Evolutionary conservation across 495 filamentous ascomycete genomes (phyloP), one percentile per base, ranked within the genome.

Genomic region (Aspergillus funiculosus): DNA sequence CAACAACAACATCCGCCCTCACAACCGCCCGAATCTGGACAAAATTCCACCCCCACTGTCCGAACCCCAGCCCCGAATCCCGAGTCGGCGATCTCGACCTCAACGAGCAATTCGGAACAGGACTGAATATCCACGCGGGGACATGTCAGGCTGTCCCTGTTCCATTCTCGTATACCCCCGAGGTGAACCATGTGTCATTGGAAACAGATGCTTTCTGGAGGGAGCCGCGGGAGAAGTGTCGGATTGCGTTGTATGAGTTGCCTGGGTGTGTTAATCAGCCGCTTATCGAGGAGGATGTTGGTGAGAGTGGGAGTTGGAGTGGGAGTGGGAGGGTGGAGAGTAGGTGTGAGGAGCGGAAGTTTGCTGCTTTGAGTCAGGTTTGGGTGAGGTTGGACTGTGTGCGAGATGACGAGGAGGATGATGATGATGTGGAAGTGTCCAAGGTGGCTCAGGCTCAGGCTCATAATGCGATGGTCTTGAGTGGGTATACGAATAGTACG

Each of bases 1-100:
- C 62, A 27, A 52, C 63, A n/a, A 37, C 20, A 15, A 41, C 29
- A 14, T 39, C 45, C 13, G 61, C 66, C 28, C 29, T 50, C 11
- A 60, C 42, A 20, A 53, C 54, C 9, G 63, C 60, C 13, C 54
- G 60, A 14, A 46, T 68, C 26, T 62, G 57, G 57, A 59, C 66
- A 51, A 61, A 59, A 39, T 71, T 68, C 63, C 65, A 63, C 41
- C 59, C 64, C 6, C 50, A 27, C 39, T 71, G 68, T 24, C 66
- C 64, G 1, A 48, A 15, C 15, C 36, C 18, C 10, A 1, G n/a
- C 40, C 15, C 34, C 15, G 25, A 38, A 3, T 39, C 32, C 18
- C 53, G 55, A 38, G 37, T 47, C 35, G 51, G 54, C 25, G 52
- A 64, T 24, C 61, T 61, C 40, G 50, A 59, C 17, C 59, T 63